Conservation (phyloP, 1,284 basidiomycete species). For the Sanghuangporus sanghuang region DNA sequence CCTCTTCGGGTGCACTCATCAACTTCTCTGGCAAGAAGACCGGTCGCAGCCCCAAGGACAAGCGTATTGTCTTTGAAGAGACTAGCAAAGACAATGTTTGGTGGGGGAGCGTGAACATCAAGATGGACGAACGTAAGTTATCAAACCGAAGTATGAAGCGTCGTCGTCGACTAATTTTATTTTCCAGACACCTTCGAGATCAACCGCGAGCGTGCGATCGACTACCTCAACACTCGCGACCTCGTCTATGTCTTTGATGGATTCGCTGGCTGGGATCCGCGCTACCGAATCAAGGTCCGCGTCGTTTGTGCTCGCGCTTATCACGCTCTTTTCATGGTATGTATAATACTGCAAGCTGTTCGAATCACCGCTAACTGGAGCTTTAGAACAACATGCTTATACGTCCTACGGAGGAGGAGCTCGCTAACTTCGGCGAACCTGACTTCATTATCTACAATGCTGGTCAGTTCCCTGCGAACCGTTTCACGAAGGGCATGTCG, state of each 20-base stretch:
- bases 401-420: constrained; percentile 92
- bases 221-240: constrained; percentile 98
- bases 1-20: constrained; percentile 93
- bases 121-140: constrained; percentile 90
- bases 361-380: background rate
- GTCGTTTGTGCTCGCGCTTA: constrained; percentile 98
- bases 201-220: constrained; percentile 99
- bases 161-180: background rate
- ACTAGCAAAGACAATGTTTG: constrained; percentile 97
- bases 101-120: constrained; percentile 99
- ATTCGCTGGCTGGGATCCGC: constrained; percentile 97
- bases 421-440: constrained; percentile 94
- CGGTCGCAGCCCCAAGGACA: constrained; percentile 97
- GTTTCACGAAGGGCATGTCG: constrained; percentile 99
- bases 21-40: constrained; percentile 99
- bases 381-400: constrained; percentile 97
- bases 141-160: background rate
- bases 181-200: constrained; percentile 94
- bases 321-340: constrained; percentile 98
- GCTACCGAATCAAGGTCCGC: constrained; percentile 99
- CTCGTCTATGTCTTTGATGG: constrained; percentile 99
- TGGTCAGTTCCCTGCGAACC: constrained; percentile 99
- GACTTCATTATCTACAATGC: constrained; percentile 99
- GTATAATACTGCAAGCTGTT: background rate
- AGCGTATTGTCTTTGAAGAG: constrained; percentile 99